Percentiles rank a stretch among this genome's conserved stretches.
These are phyloP conservation scores for Colletotrichum sp. DNA, from an alignment of 2,329 filamentous ascomycete genomes.

Conservation along the genomic window DNA sequence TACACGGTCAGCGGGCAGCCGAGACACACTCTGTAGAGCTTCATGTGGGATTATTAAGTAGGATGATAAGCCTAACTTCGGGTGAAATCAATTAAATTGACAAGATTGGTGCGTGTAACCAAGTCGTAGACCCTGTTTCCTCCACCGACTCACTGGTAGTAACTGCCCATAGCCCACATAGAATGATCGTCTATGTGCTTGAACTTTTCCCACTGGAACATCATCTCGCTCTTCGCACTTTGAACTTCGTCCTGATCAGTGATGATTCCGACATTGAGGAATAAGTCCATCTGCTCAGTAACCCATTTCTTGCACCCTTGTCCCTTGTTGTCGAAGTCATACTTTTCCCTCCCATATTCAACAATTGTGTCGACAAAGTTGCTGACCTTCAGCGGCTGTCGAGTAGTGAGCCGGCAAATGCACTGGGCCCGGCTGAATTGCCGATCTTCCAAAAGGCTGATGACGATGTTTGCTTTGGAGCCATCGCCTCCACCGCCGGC, in stretches of 20 bases:
- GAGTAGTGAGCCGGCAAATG: not conserved
- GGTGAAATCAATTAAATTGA: not conserved
- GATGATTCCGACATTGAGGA: not conserved
- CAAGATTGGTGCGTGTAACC: accelerated
- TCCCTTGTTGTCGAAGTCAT: not conserved
- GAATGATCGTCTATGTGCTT: not conserved
- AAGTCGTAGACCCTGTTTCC: not conserved
- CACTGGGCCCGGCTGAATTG: not conserved
- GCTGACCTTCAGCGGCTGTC: not conserved
- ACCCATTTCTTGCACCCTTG: not conserved
- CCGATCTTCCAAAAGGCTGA: not conserved
- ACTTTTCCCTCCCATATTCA: not conserved
- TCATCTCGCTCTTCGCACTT: not conserved
- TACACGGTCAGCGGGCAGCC: accelerated
- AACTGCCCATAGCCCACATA: not conserved
- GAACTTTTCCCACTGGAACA: not conserved
- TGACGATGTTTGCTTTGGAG: not conserved
- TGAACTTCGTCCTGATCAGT: not conserved
- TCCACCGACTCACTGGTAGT: not conserved
- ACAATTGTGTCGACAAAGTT: not conserved
- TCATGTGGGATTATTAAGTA: not conserved
- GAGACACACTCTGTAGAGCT: accelerated
- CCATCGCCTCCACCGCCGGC: not conserved
- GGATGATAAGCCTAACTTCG: not conserved
- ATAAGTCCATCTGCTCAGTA: not conserved